Evolutionary conservation across 768 basidiomycete species (phyloP).

Genomic region (Amanita rimosa): DNA sequence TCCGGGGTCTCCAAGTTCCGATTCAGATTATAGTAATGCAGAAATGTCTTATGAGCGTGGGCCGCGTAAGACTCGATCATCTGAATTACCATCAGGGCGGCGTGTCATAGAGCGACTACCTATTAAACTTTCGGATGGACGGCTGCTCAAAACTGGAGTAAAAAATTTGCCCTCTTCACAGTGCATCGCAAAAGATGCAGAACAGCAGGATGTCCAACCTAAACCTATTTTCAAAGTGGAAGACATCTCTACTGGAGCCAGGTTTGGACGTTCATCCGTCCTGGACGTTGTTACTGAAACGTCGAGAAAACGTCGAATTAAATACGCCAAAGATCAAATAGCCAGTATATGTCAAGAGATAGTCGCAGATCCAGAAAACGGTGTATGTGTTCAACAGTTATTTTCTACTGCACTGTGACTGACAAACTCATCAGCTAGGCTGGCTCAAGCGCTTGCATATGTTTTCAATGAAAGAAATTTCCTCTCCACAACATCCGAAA

Average conservation of each 20-base stretch:
- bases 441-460: constrained; percentile 82
- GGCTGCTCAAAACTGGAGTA: constrained; percentile 46
- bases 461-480: constrained; percentile 72
- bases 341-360: constrained; percentile 91
- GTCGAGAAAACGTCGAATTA: constrained; percentile 56
- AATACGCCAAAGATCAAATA: constrained; percentile 87
- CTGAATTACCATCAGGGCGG: constrained; percentile 34
- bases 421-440: constrained; percentile 48
- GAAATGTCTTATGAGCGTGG: constrained; percentile 69
- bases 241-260: constrained; percentile 72
- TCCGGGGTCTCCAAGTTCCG: constrained; percentile 13
- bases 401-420: background rate
- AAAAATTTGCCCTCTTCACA: constrained; percentile 16
- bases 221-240: constrained; percentile 28
- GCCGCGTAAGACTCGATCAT: constrained; percentile 40
- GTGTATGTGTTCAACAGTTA: constrained; percentile 39
- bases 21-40: constrained; percentile 38
- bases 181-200: constrained; percentile 17
- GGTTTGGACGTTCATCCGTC: constrained; percentile 80
- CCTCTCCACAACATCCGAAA: constrained; percentile 54
- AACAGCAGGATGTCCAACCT: constrained; percentile 19
- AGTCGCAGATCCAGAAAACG: constrained; percentile 89
- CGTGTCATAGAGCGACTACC: constrained; percentile 57
- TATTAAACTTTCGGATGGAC: constrained; percentile 79
- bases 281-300: constrained; percentile 55